A percentile compares a stretch with the other conserved stretches of the same genome.
These are phyloP conservation scores for Marasmius oreades DNA, from an alignment of 1,284 basidiomycete genomes.

Conservation along the genomic window DNA sequence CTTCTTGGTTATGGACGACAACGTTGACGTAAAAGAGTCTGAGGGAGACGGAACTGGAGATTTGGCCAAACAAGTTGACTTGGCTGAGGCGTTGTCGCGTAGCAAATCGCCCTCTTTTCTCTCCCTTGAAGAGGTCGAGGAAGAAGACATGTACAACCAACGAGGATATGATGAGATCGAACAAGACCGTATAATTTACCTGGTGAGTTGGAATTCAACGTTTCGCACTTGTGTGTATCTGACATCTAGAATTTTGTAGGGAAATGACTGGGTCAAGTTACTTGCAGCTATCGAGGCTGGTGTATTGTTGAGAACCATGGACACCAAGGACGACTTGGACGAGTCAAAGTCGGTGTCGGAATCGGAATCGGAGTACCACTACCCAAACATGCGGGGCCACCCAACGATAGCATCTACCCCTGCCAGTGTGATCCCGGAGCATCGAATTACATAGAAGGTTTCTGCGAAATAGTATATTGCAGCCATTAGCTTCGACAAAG, in stretches of 20 bases:
- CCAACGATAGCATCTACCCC: no score
- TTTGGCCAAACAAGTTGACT: neutral
- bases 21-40: neutral
- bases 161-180: neutral
- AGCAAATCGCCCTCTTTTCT: neutral
- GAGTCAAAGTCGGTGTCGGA: neutral
- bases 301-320: neutral
- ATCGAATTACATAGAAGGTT: no score
- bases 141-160: neutral
- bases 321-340: neutral
- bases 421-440: no score
- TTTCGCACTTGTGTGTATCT: neutral
- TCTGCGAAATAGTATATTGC: no score
- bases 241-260: neutral
- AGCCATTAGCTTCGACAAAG: no score
- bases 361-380: no score
- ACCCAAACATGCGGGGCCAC: no score
- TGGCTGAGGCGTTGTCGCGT: neutral
- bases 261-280: neutral
- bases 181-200: neutral
- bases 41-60: neutral
- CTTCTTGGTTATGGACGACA: neutral
- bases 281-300: neutral
- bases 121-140: neutral
- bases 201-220: neutral